phyloP scores from a whole-genome alignment of 2,329 filamentous ascomycete species.

The Elsinoe arachidis region DNA sequence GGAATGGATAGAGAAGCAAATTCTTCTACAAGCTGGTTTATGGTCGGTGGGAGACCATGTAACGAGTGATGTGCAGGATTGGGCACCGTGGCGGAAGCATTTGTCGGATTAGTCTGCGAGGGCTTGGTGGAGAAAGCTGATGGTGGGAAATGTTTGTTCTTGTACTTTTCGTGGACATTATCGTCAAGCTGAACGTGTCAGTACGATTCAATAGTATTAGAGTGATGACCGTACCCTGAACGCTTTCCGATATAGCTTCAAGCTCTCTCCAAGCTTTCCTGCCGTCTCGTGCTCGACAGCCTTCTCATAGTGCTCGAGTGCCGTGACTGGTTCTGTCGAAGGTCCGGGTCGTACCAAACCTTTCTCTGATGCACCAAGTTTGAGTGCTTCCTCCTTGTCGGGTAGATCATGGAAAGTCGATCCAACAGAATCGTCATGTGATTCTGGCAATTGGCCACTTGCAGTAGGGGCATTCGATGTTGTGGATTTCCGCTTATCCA shows the following conservation, averaged over 20 bases:
- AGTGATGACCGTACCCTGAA: constrained; percentile 55
- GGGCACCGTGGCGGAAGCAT: constrained; percentile 32
- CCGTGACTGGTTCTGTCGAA: constrained; percentile 55
- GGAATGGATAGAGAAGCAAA: constrained; percentile 66
- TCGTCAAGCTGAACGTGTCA: constrained; percentile 59
- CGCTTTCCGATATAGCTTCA: constrained; percentile 80
- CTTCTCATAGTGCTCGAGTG: constrained; percentile 84
- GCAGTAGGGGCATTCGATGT: not conserved
- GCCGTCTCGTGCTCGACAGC: constrained; percentile 81
- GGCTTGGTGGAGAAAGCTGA: constrained; percentile 46
- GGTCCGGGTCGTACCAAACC: constrained; percentile 27
- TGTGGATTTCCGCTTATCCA: not conserved
- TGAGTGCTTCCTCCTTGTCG: constrained; percentile 37
- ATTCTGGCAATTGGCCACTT: not conserved
- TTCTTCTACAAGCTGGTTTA: constrained; percentile 59
- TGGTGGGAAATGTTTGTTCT: constrained; percentile 80
- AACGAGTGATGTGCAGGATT: constrained; percentile 47
- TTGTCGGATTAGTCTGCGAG: constrained; percentile 23
- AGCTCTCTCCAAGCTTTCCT: constrained; percentile 79
- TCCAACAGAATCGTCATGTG: constrained; percentile 32
- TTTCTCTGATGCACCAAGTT: constrained; percentile 33
- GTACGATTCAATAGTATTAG: not conserved
- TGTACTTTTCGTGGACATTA: constrained; percentile 75
- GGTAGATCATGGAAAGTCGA: constrained; percentile 38
- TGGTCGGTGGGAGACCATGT: constrained; percentile 50